Evolutionary conservation across 2,329 filamentous ascomycete genomes (phyloP).

Genomic region (Hypoxylon sp.): DNA sequence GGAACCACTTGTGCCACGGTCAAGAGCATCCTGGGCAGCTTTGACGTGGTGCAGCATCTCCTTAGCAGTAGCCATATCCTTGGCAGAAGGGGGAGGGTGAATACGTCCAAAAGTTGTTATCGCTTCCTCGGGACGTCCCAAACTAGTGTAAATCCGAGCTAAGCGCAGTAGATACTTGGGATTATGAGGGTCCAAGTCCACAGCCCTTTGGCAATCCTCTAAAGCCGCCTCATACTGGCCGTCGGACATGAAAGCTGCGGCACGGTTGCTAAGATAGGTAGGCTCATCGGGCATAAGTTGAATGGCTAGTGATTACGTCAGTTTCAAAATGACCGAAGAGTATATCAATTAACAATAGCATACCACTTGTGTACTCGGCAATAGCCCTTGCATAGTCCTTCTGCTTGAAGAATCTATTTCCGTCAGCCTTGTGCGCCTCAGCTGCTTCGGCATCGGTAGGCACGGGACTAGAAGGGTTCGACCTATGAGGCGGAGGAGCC

Average conservation of each 20-base stretch:
- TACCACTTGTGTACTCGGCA: constrained; percentile 95
- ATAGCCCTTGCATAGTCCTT: constrained; percentile 91
- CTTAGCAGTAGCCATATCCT: constrained; percentile 86
- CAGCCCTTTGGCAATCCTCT: constrained; percentile 86
- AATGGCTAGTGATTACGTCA: constrained; percentile 75
- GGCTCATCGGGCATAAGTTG: constrained; percentile 87
- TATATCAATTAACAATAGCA: constrained; percentile 43
- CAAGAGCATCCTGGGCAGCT: constrained; percentile 83
- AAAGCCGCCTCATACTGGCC: constrained; percentile 84
- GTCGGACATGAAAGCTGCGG: constrained; percentile 93
- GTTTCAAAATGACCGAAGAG: constrained; percentile 9
- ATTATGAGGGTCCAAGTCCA: constrained; percentile 87
- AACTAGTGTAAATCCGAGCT: constrained; percentile 88
- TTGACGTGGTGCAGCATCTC: constrained; percentile 87
- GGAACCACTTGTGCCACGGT: constrained; percentile 83
- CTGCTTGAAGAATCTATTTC: constrained; percentile 98
- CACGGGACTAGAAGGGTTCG: constrained; percentile 72
- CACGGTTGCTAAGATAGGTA: constrained; percentile 94
- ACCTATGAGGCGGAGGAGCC: constrained; percentile 80
- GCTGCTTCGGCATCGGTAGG: constrained; percentile 78
- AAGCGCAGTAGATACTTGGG: constrained; percentile 89
- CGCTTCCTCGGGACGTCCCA: constrained; percentile 90
- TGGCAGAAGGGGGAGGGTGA: constrained; percentile 82
- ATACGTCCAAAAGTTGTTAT: constrained; percentile 86
- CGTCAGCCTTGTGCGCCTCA: constrained; percentile 90